Percentiles rank a stretch among this genome's conserved stretches.
phyloP scores from a whole-genome alignment of 179 eudicot species.

The Beta corolliflora region DNA sequence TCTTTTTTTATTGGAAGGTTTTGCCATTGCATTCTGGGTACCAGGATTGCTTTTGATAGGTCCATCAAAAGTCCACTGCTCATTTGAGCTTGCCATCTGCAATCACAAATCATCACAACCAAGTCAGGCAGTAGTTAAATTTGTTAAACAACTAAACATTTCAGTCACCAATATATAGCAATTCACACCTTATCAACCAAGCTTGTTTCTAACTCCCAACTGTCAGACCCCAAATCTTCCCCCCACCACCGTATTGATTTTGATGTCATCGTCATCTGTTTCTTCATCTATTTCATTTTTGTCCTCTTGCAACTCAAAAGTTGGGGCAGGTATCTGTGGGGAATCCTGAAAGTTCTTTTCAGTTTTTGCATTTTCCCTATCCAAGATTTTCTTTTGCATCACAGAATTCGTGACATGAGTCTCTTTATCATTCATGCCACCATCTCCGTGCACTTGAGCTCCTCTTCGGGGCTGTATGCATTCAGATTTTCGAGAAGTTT shows the following conservation, averaged over 20 bases:
- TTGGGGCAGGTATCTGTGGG: slow-evolving; percentile 18
- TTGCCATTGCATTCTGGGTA: slow-evolving; percentile 27
- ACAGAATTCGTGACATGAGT: slow-evolving; percentile 74
- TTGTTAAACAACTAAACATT: not conserved
- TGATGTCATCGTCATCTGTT: slow-evolving; percentile 50
- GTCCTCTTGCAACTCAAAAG: slow-evolving; percentile 30
- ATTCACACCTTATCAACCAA: slow-evolving; percentile 42
- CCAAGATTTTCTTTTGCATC: slow-evolving; percentile 59
- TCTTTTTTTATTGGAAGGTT: slow-evolving; percentile 44
- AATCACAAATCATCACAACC: slow-evolving; percentile 19
- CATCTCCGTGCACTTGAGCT: slow-evolving; percentile 23
- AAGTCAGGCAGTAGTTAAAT: slow-evolving; percentile 6
- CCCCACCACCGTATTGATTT: slow-evolving; percentile 52
- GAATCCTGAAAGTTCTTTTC: slow-evolving; percentile 24
- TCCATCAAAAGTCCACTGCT: slow-evolving; percentile 26
- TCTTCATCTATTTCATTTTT: slow-evolving; percentile 34
- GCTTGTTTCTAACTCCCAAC: slow-evolving; percentile 36
- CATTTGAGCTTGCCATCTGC: slow-evolving; percentile 40
- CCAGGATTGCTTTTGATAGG: slow-evolving; percentile 26
- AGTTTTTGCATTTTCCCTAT: slow-evolving; percentile 34
- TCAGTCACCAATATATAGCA: not conserved
- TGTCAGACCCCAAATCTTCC: slow-evolving; percentile 29
- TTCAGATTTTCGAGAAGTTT: slow-evolving; percentile 21
- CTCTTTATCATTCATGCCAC: slow-evolving; percentile 73
- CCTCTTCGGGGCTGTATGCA: not conserved